Base-by-base conservation (phyloP, 306 rosid genomes). In the Hylodesmum podocarpum region DNA sequence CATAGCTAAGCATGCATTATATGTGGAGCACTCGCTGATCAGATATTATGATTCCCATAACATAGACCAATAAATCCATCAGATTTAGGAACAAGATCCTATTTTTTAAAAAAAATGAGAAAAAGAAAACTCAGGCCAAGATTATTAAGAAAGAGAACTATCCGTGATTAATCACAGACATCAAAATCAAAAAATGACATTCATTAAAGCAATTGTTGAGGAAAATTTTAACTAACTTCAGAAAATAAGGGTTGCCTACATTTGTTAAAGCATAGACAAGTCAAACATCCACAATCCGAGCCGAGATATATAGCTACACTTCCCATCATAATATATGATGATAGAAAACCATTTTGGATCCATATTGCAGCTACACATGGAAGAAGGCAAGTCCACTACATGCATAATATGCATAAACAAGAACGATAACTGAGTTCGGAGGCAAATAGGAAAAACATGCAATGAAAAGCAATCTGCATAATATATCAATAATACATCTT, bases 231-330 rank as follows among this genome's bases (percentile, higher is more conserved):
- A 76, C 44, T 16, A 33, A 53, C 46, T 57, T 61, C 14, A 37
- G 22, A 34, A 0, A 61, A 31, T 33, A 31, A 31, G 25, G 28
- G 14, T 10, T 78, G 77, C 97, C 92, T 95, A 97, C 97, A 92
- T 95, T 86, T 90, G 97, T 44, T 95, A 96, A 83, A 95, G 90
- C 6, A 95, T 87, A 8, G 99, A 80, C 41, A 95, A 82, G 68
- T 95, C 99, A 85, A 92, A 88, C 87, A 88, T 83, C 99, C 99
- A 95, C 86, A 92, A 79, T 50, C 97, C 99, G 40, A 95, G 97
- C 83, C 97, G 83, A 69, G 99, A 95, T 11, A n/a, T n/a, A 84
- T 41, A 2, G 94, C 97, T 3, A 95, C 99, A 59, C 96, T 96
- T 11, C 77, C 89, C 96, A 95, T 95, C 75, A 95, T 83, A 78